phyloP scores from a whole-genome alignment of 2,329 filamentous ascomycete species.

The Colletotrichum cordylinicola region DNA sequence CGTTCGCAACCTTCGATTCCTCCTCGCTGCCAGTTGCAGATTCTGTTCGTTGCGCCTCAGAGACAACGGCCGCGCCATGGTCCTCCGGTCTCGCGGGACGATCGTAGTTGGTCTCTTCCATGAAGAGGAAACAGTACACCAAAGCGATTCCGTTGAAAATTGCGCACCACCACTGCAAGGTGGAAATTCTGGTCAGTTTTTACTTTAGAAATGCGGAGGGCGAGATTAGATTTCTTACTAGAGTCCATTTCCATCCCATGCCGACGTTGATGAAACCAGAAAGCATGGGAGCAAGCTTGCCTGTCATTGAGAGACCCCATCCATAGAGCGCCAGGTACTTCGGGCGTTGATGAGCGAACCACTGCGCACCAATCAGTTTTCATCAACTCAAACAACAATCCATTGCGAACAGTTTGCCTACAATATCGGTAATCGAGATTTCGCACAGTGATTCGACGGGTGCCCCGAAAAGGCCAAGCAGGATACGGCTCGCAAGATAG shows the following conservation, averaged over 20 bases:
- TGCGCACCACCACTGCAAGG: slow-evolving; percentile 39
- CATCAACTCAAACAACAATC: accelerated
- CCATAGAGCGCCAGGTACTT: slow-evolving; percentile 50
- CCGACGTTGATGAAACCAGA: slow-evolving; percentile 49
- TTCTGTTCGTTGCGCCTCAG: not conserved
- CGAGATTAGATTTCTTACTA: slow-evolving; percentile 18
- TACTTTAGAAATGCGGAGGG: not conserved
- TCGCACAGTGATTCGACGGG: slow-evolving; percentile 54
- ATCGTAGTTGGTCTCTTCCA: slow-evolving; percentile 64
- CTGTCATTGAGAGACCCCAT: slow-evolving; percentile 42
- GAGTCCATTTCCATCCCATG: slow-evolving; percentile 46
- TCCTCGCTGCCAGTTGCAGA: not conserved
- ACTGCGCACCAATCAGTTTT: slow-evolving; percentile 17
- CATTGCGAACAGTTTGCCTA: not conserved
- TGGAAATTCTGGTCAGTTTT: not conserved
- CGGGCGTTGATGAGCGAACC: slow-evolving; percentile 46
- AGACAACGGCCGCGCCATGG: not conserved
- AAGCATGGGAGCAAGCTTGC: slow-evolving; percentile 50
- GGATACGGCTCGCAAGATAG: slow-evolving; percentile 48
- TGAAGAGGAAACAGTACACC: slow-evolving; percentile 57
- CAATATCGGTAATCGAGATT: slow-evolving; percentile 47
- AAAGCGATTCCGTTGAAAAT: slow-evolving; percentile 41
- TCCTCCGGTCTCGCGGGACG: slow-evolving; percentile 25
- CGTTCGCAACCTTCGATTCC: not conserved
- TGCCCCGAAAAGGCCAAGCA: slow-evolving; percentile 48